A percentile compares a stretch with the other conserved stretches of the same genome.
Evolutionary conservation across 306 rosid genomes (phyloP).

Genomic region (Alnus rubra): DNA sequence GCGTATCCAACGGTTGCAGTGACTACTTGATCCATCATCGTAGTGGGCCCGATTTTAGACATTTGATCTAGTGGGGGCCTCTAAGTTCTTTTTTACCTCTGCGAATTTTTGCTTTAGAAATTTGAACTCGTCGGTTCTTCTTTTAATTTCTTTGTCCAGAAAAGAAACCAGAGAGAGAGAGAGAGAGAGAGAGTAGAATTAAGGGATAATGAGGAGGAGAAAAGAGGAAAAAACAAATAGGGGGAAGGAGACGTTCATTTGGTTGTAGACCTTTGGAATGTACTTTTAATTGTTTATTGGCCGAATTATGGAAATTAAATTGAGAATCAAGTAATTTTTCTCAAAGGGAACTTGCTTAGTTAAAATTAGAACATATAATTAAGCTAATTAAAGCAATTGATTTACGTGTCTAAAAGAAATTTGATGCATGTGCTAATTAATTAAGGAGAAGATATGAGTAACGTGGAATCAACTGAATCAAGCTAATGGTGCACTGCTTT

Average conservation of each 20-base stretch:
- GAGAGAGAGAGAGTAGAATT: constrained; percentile 29
- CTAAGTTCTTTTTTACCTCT: constrained; percentile 19
- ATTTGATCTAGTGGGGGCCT: constrained; percentile 52
- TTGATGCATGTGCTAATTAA: no score
- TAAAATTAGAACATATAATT: neutral
- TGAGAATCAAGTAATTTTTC: constrained; percentile 26
- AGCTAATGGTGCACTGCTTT: constrained; percentile 21
- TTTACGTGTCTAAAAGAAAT: no score
- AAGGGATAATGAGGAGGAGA: neutral
- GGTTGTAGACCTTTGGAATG: constrained; percentile 34
- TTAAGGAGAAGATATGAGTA: neutral
- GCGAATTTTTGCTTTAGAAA: constrained; percentile 40
- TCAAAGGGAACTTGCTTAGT: neutral
- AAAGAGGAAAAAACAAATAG: constrained; percentile 1
- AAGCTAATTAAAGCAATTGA: no score
- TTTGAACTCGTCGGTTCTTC: constrained; percentile 44
- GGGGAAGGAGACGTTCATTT: constrained; percentile 25
- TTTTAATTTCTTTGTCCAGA: neutral
- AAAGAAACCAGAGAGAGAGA: neutral
- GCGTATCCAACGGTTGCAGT: constrained; percentile 77
- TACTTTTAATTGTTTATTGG: constrained; percentile 32
- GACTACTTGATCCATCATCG: constrained; percentile 65
- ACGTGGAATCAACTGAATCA: neutral
- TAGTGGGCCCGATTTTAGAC: constrained; percentile 63
- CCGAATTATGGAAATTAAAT: constrained; percentile 49